These are phyloP conservation scores for Polysphondylium violaceum DNA, from an alignment of 78 protist genomes.

Conservation along the genomic window DNA sequence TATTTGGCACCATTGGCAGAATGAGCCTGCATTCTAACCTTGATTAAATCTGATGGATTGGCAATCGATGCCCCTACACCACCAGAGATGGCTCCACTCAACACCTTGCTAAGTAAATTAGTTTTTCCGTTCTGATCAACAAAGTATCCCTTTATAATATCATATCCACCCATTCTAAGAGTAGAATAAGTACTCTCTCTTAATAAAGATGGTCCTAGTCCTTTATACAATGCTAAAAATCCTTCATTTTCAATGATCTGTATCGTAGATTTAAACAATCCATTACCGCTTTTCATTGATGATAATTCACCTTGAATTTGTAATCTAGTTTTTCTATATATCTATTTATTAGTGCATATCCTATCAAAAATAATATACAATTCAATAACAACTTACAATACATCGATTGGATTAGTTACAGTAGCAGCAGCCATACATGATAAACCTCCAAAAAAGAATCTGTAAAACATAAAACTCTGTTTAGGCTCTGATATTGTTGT, in stretches of 20 bases:
- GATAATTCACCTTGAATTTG: slow-evolving; percentile 79
- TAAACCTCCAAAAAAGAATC: slow-evolving; percentile 55
- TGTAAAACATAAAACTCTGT: too few relatives aligned
- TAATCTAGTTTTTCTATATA: slow-evolving; percentile 79
- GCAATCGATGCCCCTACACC: slow-evolving; percentile 80
- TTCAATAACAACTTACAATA: too few relatives aligned
- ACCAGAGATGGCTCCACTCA: slow-evolving; percentile 68
- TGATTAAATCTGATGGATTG: slow-evolving; percentile 80
- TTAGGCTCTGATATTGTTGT: too few relatives aligned
- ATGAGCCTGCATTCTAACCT: slow-evolving; percentile 82
- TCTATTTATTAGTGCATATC: too few relatives aligned
- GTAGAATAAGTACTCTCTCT: slow-evolving; percentile 70
- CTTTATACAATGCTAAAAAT: slow-evolving; percentile 53
- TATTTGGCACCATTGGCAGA: slow-evolving; percentile 35
- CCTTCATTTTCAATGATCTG: slow-evolving; percentile 52
- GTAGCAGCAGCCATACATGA: slow-evolving; percentile 26
- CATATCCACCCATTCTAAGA: slow-evolving; percentile 73
- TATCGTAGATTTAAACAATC: slow-evolving; percentile 25
- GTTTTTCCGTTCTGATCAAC: slow-evolving; percentile 7
- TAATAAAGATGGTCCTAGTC: slow-evolving; percentile 53
- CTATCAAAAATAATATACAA: too few relatives aligned
- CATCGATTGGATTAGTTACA: slow-evolving; percentile 78
- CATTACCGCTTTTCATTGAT: neutral
- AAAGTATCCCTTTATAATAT: slow-evolving; percentile 38
- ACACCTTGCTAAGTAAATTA: slow-evolving; percentile 19